Base-by-base conservation (phyloP, 1,284 basidiomycete species). In the Marasmius fiardii region DNA sequence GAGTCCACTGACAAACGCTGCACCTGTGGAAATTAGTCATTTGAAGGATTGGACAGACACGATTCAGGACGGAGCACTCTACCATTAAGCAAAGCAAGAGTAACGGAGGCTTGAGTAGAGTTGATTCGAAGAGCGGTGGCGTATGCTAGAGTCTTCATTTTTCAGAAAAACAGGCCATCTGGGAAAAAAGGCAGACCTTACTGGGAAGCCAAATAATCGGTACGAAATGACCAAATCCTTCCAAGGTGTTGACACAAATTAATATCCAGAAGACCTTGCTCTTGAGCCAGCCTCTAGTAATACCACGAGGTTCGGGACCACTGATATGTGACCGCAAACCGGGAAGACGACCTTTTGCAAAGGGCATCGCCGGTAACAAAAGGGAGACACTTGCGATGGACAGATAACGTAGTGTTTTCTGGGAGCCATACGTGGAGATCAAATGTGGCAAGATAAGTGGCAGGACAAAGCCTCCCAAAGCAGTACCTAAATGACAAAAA, bases 201-300 rank as follows among this genome's bases (percentile, higher is more conserved):
- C 67, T 68, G 23, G 74, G 71, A 18, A 75, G 57, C 69, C 72
- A 70, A 47, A 71, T 35, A 24, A 72, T 57, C 21, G 74, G 73
- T 10, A 74, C 61, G 56, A 71, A 68, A 54, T 69, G 68, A 3
- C 62, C 68, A 50, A 72, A 67, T 3, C 64, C 68, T 50, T 73
- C 70, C 1, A 73, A n/a, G 2, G 68, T 70, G 58, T 74, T 74
- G 10, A 66, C 67, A 14, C 61, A 49, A 10, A 74, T 35, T 34
- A 70, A 58, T 16, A 71, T 33, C 68, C 67, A 70, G 50, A 73
- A 69, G 0, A 60, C 35, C 20, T 39, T 28, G 31, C 64, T 65
- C 51, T 52, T 64, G 39, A 65, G 45, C 69, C 71, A 71, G 31
- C 59, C 57, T 16, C 33, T 45, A 21, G 10, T 14, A 20, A 20